Evolutionary conservation across 768 basidiomycete genomes (phyloP), one percentile per base, ranked within the genome.

Genomic region (Gyrodon lividus): DNA sequence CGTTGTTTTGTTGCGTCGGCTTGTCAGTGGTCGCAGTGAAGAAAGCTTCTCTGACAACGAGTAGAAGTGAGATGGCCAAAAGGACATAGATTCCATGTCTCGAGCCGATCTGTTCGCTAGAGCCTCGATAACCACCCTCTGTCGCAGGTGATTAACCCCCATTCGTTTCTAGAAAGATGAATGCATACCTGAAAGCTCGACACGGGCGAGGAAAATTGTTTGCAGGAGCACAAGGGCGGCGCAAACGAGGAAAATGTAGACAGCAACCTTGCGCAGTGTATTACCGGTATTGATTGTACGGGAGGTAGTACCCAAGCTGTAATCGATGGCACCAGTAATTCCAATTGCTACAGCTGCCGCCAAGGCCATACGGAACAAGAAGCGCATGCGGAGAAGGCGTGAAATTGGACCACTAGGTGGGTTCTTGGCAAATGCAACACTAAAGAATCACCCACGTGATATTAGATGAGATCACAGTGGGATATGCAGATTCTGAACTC

Each of bases 241-340:
- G 13, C 68, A 61, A 34, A 54, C 56, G 39, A 70, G 54, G 57
- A 71, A 70, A 17, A 70, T 68, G 58, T 65, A 66, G 19, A 63
- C 42, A 26, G 59, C 65, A 12, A 42, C 59, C 50, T 47, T 47
- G 51, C 70, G 65, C 44, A 70, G 62, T 30, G 52, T 62, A 10
- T 54, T 48, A 6, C 65, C 68, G 2, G 56, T 58, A 38, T 33
- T 37, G 28, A 60, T 4, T 9, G 59, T 43, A n/a, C 43, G 38
- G 2, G 12, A 0, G 2, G 57, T 42, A 0, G 56, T 40, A 6
- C 58, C 57, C 3, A 34, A 22, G 17, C 43, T 39, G 33, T 35
- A 44, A 50, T 58, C 2, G 19, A 71, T 31, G 16, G 60, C 60
- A 20, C 64, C 66, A 7, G 61, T 59, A 52, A 71, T 67, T n/a